These are phyloP conservation scores for Xylaria sp. DNA, from an alignment of 495 filamentous ascomycete genomes.

Conservation along the genomic window DNA sequence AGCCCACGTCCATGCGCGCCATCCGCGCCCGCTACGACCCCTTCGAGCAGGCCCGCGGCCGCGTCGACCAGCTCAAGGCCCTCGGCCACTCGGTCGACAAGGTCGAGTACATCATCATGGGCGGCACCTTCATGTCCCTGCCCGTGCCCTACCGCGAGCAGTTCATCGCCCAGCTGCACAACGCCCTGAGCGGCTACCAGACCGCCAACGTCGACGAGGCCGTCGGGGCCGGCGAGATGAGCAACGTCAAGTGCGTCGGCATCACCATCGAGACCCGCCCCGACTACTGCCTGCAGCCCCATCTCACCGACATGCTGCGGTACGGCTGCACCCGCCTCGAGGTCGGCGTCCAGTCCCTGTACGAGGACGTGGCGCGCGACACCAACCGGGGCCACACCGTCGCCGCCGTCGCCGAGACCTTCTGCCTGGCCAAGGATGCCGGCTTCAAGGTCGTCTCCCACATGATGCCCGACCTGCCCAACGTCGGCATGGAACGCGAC, in stretches of 20 bases:
- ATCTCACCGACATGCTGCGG: slow-evolving; percentile 90
- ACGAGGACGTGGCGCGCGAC: slow-evolving; percentile 97
- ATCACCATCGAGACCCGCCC: slow-evolving; percentile 98
- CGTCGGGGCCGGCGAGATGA: slow-evolving; percentile 89
- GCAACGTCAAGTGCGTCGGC: slow-evolving; percentile 93
- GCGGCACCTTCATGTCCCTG: slow-evolving; percentile 97
- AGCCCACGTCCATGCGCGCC: slow-evolving; percentile 97
- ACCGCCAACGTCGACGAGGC: slow-evolving; percentile 93
- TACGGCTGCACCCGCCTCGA: slow-evolving; percentile 97
- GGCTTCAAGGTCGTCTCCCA: slow-evolving; percentile 99
- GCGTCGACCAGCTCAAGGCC: slow-evolving; percentile 94
- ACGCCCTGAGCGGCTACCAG: slow-evolving; percentile 92
- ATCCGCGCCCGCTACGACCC: slow-evolving; percentile 98
- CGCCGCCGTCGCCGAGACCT: slow-evolving; percentile 91
- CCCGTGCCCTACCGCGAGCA: slow-evolving; percentile 85
- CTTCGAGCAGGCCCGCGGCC: slow-evolving; percentile 94
- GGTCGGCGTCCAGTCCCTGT: slow-evolving; percentile 93
- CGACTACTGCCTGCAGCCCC: slow-evolving; percentile 92
- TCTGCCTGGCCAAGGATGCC: slow-evolving; percentile 92
- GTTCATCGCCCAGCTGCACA: slow-evolving; percentile 95
- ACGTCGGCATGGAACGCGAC: slow-evolving; percentile 98
- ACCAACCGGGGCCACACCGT: slow-evolving; percentile 98
- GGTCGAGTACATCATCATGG: slow-evolving; percentile 99
- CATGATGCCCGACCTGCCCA: slow-evolving; percentile 99
- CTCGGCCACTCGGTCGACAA: slow-evolving; percentile 97